Evolutionary conservation across 2,329 filamentous ascomycete genomes (phyloP).

Genomic region (Penicillium concentricum): DNA sequence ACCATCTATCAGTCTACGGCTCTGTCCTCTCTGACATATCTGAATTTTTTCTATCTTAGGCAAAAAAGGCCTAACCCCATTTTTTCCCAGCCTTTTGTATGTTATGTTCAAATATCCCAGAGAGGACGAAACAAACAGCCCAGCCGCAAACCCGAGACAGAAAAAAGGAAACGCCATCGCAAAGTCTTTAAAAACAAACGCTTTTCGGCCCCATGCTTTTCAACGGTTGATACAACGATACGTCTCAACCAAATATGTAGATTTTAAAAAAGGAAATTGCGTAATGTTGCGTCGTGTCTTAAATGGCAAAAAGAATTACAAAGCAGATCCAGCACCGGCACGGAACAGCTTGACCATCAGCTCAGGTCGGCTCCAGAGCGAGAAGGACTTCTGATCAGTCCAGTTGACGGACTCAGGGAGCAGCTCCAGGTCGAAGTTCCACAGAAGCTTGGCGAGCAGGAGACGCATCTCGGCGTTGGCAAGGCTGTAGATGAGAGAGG

Average conservation of each 20-base stretch:
- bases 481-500: constrained; percentile 20
- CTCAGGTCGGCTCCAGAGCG: constrained; percentile 39
- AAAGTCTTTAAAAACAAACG: neutral
- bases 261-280: neutral
- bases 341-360: constrained; percentile 32
- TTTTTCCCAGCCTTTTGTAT: neutral
- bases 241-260: neutral
- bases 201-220: neutral
- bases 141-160: neutral
- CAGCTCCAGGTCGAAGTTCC: constrained; percentile 41
- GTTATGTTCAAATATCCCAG: neutral
- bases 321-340: neutral
- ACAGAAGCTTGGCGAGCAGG: constrained; percentile 39
- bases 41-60: neutral
- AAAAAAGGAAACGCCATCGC: neutral
- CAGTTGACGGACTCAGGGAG: constrained; percentile 26
- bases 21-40: neutral
- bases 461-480: constrained; percentile 41
- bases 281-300: neutral
- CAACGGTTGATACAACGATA: neutral
- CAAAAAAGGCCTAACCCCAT: neutral
- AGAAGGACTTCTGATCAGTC: constrained; percentile 33
- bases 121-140: constrained; percentile 1
- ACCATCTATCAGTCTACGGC: neutral
- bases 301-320: neutral